A percentile compares a stretch with the other conserved stretches of the same genome.
These are phyloP conservation scores for Pythium angustatum DNA, from an alignment of 352 stramenopile species.

Conservation along the genomic window DNA sequence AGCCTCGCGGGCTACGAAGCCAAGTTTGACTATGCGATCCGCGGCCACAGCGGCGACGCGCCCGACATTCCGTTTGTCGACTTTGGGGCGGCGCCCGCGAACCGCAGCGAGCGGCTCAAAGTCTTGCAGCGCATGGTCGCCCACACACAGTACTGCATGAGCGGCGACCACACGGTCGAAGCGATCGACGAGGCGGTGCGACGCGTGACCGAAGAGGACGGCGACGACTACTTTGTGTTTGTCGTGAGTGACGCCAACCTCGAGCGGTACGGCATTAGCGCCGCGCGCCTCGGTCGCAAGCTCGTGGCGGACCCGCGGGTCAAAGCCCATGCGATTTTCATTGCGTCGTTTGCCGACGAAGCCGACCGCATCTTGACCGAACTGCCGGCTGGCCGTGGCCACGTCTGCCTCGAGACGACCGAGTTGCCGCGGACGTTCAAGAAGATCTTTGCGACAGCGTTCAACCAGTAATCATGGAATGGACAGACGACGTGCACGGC, in stretches of 20 bases:
- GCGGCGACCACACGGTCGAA: constrained; percentile 94
- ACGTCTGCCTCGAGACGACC: constrained; percentile 80
- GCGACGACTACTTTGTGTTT: constrained; percentile 89
- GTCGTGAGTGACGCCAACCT: constrained; percentile 96
- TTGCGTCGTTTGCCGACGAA: constrained; percentile 84
- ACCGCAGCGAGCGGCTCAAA: constrained; percentile 89
- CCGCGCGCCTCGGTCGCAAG: constrained; percentile 52
- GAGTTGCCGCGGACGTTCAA: constrained; percentile 84
- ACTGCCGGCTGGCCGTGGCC: constrained; percentile 64
- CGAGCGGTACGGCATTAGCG: constrained; percentile 88
- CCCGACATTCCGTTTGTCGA: constrained; percentile 90
- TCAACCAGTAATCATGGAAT: constrained; percentile 33
- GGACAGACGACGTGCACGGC: no score
- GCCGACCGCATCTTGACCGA: constrained; percentile 62
- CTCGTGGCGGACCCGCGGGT: constrained; percentile 54
- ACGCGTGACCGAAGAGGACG: constrained; percentile 59
- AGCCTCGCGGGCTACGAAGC: constrained; percentile 88
- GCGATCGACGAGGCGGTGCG: constrained; percentile 85
- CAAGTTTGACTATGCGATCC: constrained; percentile 91
- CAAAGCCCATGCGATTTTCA: constrained; percentile 82
- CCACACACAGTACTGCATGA: constrained; percentile 94
- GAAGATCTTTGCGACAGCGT: constrained; percentile 76
- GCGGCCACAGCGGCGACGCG: constrained; percentile 91
- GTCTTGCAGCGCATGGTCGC: constrained; percentile 93
- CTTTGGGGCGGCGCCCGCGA: constrained; percentile 75